A percentile compares a stretch with the other conserved stretches of the same genome.
Evolutionary conservation across 805 yeast species (phyloP).

Genomic region (Candida railenensis): DNA sequence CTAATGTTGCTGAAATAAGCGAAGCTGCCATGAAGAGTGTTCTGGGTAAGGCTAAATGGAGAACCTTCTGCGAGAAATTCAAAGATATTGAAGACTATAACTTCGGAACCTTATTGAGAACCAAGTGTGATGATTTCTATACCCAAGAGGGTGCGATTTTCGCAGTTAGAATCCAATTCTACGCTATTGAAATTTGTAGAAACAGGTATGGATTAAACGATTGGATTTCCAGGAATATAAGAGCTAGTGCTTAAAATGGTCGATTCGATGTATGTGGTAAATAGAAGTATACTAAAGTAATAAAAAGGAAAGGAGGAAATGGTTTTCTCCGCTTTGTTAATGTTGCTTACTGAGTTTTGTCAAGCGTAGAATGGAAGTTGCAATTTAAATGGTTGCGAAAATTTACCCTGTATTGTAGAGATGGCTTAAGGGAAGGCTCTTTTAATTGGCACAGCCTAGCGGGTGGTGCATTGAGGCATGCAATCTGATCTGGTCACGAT

Average conservation of each 20-base stretch:
- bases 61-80: constrained; percentile 77
- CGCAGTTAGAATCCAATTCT: constrained; percentile 90
- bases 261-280: too few relatives aligned
- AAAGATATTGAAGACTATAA: constrained; percentile 89
- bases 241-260: too few relatives aligned
- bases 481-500: too few relatives aligned
- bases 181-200: constrained; percentile 92
- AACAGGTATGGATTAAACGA: constrained; percentile 88
- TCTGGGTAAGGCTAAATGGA: constrained; percentile 86
- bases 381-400: too few relatives aligned
- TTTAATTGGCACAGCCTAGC: too few relatives aligned
- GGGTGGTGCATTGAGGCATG: too few relatives aligned
- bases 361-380: too few relatives aligned
- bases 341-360: too few relatives aligned
- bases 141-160: constrained; percentile 82
- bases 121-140: constrained; percentile 70
- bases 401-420: too few relatives aligned
- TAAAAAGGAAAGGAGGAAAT: not conserved
- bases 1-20: constrained; percentile 52
- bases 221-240: constrained; percentile 53
- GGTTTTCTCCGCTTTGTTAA: not conserved
- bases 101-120: constrained; percentile 90
- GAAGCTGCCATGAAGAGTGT: constrained; percentile 84
- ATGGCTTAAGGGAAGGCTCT: too few relatives aligned
- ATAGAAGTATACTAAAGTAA: not conserved